phyloP scores from a whole-genome alignment of 2,329 filamentous ascomycete species.

The Cryphonectria radicalis region DNA sequence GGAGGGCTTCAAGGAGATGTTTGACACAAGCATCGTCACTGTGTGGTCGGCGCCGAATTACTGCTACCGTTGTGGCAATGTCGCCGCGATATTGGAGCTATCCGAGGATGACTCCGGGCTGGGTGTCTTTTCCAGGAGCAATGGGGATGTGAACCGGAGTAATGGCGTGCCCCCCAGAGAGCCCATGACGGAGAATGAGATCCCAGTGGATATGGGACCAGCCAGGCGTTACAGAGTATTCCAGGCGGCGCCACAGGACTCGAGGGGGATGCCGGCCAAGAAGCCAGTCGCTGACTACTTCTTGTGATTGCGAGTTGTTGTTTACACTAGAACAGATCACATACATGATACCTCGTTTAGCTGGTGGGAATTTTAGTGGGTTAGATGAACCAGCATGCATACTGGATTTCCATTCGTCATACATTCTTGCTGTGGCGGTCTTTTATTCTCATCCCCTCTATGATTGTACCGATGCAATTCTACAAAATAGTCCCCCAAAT shows the following conservation, averaged over 20 bases:
- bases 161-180: slow-evolving; percentile 48
- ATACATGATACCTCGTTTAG: background rate
- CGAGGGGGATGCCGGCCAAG: slow-evolving; percentile 96
- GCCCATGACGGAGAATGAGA: slow-evolving; percentile 53
- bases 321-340: background rate
- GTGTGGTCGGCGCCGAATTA: slow-evolving; percentile 99
- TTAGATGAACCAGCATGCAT: background rate
- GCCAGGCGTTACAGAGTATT: slow-evolving; percentile 93
- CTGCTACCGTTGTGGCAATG: slow-evolving; percentile 94
- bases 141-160: slow-evolving; percentile 69
- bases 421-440: background rate
- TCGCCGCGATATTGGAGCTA: slow-evolving; percentile 91
- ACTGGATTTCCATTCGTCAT: background rate
- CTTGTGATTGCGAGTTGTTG: slow-evolving; percentile 53
- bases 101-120: slow-evolving; percentile 83
- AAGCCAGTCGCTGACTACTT: slow-evolving; percentile 99
- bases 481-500: background rate
- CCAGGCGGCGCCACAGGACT: slow-evolving; percentile 94
- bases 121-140: slow-evolving; percentile 70
- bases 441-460: background rate
- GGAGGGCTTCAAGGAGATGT: slow-evolving; percentile 99
- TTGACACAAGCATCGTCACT: slow-evolving; percentile 91
- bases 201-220: slow-evolving; percentile 64
- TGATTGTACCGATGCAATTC: background rate
- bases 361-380: background rate